Evolutionary conservation across 176 grass and related monocot species (phyloP), one percentile per base, ranked within the genome.

Genomic region (Melocanna baccifera): DNA sequence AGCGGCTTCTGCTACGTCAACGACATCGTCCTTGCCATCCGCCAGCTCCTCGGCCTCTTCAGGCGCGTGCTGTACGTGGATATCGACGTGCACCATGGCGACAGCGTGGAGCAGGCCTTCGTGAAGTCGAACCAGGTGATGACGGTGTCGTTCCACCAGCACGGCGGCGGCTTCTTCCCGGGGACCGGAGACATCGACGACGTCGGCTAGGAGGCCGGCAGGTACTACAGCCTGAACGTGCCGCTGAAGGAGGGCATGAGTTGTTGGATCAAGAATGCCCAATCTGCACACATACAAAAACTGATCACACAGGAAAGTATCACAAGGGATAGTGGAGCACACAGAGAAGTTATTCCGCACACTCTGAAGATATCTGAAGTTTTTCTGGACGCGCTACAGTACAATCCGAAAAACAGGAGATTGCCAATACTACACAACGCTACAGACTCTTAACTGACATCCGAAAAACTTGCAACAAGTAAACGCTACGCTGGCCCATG

Each of bases 41-140:
- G 83, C 2, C 81, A 86, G 83, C 80, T 94, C 42, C 71, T 92
- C 62, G 41, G 69, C 14, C 45, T 0, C 29, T 56, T 97, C 40
- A 2, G 82, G 70, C 95, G 92, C 70, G 90, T 97, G 64, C 51
- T 94, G 13, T 97, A 97, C 83, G 53, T 97, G 12, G 95, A 97
- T 82, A 94, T 94, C 82, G 92, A 97, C 56, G 92, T 91, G n/a
- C 95, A 97, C 85, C 92, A 97, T 72, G 89, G 95, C 62, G 92
- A 94, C 81, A 85, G 89, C 50, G 91, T 93, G 0, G 90, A 94
- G 80, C 32, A 71, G 9, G 87, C 85, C 40, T 97, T 92, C 88
- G 77, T 74, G 77, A 45, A 9, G 1, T 84, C 76, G 18, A 37
- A 77, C 78, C 79, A 85, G 28, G 91, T 93, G 14, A 94, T 94